phyloP scores from a whole-genome alignment of 371 early-diverging fungal species.

The Mortierella sp. region DNA sequence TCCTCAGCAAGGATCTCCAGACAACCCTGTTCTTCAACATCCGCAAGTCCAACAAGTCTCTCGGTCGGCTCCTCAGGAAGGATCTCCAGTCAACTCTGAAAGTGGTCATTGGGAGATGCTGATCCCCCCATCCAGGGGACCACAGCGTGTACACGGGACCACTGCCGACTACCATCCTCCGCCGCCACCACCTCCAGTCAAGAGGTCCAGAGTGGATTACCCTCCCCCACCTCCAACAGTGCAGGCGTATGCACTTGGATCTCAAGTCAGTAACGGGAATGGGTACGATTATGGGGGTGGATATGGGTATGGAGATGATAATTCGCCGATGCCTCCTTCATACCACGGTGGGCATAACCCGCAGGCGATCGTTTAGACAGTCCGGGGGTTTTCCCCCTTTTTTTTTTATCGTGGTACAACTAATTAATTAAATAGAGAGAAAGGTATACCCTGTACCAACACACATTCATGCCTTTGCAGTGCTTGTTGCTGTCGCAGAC shows the following conservation, averaged over 20 bases:
- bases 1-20: not conserved
- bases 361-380: not conserved
- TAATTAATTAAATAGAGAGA: too few relatives aligned
- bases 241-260: not conserved
- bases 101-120: too few relatives aligned
- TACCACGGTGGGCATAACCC: not conserved
- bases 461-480: too few relatives aligned
- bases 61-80: not conserved
- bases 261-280: not conserved
- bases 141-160: not conserved
- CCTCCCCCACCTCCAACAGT: not conserved
- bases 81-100: too few relatives aligned
- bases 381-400: not conserved
- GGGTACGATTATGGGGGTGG: not conserved
- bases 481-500: too few relatives aligned
- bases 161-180: not conserved
- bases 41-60: not conserved
- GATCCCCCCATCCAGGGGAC: not conserved
- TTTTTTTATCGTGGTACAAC: not conserved
- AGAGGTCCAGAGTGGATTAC: not conserved
- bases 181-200: not conserved
- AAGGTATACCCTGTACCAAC: too few relatives aligned
- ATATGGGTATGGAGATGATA: not conserved
- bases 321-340: not conserved
- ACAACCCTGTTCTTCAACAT: not conserved